Evolutionary conservation across 78 protist genomes (phyloP).

Genomic region (Dictyostelium intermedium): DNA sequence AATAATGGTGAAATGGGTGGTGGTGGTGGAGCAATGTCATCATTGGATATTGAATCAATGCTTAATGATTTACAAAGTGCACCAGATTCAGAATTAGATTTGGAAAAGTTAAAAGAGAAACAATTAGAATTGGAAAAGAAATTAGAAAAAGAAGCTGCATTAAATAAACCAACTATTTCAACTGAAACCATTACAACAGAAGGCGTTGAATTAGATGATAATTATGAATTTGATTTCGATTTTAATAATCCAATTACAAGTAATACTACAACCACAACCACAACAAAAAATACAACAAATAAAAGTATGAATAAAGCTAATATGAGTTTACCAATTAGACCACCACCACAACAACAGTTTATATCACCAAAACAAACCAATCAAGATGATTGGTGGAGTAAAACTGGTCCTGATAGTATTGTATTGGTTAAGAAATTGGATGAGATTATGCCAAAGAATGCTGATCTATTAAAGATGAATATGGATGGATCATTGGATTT

Average conservation of each 20-base stretch:
- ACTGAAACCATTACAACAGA: not conserved
- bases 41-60: slow-evolving; percentile 46
- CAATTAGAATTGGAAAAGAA: not conserved
- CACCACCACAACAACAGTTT: not conserved
- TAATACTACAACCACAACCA: not conserved
- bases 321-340: not conserved
- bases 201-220: not conserved
- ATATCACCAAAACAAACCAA: slow-evolving; percentile 38
- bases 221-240: slow-evolving; percentile 19
- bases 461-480: not conserved
- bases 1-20: not conserved
- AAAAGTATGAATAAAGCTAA: not conserved
- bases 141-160: not conserved
- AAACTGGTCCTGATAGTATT: not conserved
- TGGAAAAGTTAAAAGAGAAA: slow-evolving; percentile 2
- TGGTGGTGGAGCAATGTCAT: not conserved
- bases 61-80: not conserved
- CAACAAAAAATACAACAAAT: not conserved
- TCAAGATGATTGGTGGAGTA: slow-evolving; percentile 42
- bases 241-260: not conserved
- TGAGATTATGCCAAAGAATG: not conserved
- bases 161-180: not conserved
- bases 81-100: not conserved
- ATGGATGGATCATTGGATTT: slow-evolving; percentile 22
- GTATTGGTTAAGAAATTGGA: not conserved